phyloP scores from a whole-genome alignment of 768 basidiomycete genomes.

The Floccularia luteovirens region DNA sequence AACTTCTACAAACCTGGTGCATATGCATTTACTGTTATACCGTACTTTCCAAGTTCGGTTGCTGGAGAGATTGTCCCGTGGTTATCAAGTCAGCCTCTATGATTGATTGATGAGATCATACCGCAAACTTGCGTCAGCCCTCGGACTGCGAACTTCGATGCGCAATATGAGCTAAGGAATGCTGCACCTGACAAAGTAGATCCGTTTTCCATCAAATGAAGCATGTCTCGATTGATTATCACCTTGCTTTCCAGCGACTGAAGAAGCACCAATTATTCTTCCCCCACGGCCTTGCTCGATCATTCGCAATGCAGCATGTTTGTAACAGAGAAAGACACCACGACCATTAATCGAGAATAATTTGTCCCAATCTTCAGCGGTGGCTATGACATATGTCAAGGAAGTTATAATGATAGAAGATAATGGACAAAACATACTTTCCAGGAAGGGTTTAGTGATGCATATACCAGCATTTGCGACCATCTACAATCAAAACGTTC shows the following conservation, averaged over 20 bases:
- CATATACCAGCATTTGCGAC: slow-evolving; percentile 37
- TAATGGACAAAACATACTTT: slow-evolving; percentile 10
- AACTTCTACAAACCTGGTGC: slow-evolving; percentile 15
- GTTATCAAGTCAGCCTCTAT: no score
- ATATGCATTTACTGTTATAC: slow-evolving; percentile 25
- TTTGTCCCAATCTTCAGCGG: slow-evolving; percentile 7
- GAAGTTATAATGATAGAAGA: background rate
- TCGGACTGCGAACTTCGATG: slow-evolving; percentile 34
- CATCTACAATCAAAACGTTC: slow-evolving; percentile 18
- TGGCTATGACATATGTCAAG: slow-evolving; percentile 5
- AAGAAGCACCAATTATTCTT: slow-evolving; percentile 30
- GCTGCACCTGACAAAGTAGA: background rate
- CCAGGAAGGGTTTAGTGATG: slow-evolving; percentile 8
- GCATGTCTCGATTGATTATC: background rate
- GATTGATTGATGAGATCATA: slow-evolving; percentile 7
- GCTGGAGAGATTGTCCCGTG: slow-evolving; percentile 15
- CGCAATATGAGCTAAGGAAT: slow-evolving; percentile 18
- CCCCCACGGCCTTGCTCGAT: slow-evolving; percentile 31
- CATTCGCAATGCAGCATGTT: slow-evolving; percentile 28
- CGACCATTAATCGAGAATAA: slow-evolving; percentile 20
- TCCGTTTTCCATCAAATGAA: background rate
- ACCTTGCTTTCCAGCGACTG: slow-evolving; percentile 29
- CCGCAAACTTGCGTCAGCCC: slow-evolving; percentile 31
- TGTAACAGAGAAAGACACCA: slow-evolving; percentile 26
- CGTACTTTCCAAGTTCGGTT: slow-evolving; percentile 14